Percentiles rank a stretch among this genome's conserved stretches.
These are phyloP conservation scores for Pisolithus thermaeus DNA, from an alignment of 1,284 basidiomycete genomes.

Conservation along the genomic window DNA sequence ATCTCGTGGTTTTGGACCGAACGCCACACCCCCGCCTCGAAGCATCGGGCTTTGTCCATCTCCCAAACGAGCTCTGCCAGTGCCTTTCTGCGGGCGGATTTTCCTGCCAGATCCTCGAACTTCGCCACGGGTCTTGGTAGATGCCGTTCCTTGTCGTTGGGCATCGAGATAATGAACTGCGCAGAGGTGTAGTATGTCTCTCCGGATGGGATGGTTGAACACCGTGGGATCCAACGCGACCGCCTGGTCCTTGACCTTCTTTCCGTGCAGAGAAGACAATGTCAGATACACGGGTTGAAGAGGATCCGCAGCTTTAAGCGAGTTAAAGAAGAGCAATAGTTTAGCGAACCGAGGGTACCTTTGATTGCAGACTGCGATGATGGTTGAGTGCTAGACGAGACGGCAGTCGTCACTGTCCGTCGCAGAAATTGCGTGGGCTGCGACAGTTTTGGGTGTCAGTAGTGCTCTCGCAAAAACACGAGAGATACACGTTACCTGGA, in stretches of 20 bases:
- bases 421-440: background rate
- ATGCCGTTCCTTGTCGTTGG: constrained; percentile 85
- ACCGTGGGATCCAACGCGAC: constrained; percentile 78
- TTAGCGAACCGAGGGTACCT: background rate
- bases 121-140: constrained; percentile 88
- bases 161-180: constrained; percentile 87
- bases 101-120: constrained; percentile 87
- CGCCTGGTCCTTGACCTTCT: constrained; percentile 42
- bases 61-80: constrained; percentile 85
- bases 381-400: constrained; percentile 3
- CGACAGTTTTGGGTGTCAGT: background rate
- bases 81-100: constrained; percentile 89
- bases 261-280: constrained; percentile 53
- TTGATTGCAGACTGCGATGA: background rate
- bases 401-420: background rate
- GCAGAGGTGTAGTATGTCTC: constrained; percentile 91
- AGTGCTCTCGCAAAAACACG: background rate
- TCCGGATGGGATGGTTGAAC: constrained; percentile 82
- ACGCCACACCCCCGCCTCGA: constrained; percentile 87
- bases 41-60: constrained; percentile 87
- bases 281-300: constrained; percentile 51
- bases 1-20: constrained; percentile 87
- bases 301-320: constrained; percentile 34
- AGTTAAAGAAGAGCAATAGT: background rate
- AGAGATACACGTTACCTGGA: background rate